phyloP scores from a whole-genome alignment of 208 protist species.

The Naegleria gruberi region DNA sequence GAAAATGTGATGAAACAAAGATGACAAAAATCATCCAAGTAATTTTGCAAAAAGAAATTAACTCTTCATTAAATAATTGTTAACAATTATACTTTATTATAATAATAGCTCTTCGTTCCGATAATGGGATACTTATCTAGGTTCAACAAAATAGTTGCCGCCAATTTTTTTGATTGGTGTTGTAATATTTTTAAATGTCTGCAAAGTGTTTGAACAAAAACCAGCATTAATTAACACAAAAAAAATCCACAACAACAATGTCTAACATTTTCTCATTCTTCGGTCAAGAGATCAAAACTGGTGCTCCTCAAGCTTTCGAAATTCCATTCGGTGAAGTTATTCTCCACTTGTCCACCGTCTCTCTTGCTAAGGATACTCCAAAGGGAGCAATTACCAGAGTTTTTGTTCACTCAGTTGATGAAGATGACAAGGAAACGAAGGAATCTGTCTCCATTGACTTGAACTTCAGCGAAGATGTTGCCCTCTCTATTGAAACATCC shows the following conservation, averaged over 20 bases:
- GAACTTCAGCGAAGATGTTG: not conserved
- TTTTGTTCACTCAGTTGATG: not conserved
- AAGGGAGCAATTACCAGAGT: not conserved
- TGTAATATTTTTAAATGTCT: too few species aligned
- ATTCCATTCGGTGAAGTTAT: slow-evolving; percentile 8
- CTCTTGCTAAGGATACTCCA: not conserved
- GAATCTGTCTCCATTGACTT: not conserved
- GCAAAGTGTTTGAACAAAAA: not conserved
- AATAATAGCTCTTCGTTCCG: too few species aligned
- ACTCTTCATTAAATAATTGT: too few species aligned
- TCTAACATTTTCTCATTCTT: slow-evolving; percentile 1
- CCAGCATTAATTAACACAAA: not conserved
- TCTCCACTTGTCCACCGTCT: not conserved
- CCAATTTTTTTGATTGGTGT: too few species aligned
- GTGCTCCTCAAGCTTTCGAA: not conserved
- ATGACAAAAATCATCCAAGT: too few species aligned
- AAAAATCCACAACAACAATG: not conserved
- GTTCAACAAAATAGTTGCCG: too few species aligned
- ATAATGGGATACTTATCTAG: too few species aligned
- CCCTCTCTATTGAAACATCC: not conserved
- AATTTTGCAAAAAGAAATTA: too few species aligned
- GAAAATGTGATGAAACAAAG: too few species aligned
- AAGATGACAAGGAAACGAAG: not conserved
- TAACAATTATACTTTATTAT: too few species aligned
- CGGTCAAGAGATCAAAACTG: not conserved